A percentile compares a stretch with the other conserved stretches of the same genome.
Conservation (phyloP, 139 green algal genomes). For the Chlamydomonas eustigma region DNA sequence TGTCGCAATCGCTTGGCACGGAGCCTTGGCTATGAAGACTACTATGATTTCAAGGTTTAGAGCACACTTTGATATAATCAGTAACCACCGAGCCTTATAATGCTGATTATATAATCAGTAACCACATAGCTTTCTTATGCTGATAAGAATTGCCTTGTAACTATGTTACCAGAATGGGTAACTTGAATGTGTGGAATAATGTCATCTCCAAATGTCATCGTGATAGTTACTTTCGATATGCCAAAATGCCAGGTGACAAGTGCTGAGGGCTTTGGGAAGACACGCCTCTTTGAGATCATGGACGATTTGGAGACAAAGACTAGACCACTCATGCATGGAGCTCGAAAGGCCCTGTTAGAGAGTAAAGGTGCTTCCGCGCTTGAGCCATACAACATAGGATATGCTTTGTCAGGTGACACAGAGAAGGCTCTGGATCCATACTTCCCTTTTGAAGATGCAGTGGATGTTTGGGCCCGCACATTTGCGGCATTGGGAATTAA, state of each 20-base stretch:
- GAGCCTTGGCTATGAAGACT: slow-evolving; percentile 64
- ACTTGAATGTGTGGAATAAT: not conserved
- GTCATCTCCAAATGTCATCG: not conserved
- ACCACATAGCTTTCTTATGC: no score
- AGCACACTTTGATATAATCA: no score
- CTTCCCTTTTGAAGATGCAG: slow-evolving; percentile 46
- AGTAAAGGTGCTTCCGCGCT: slow-evolving; percentile 60
- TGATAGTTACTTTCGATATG: not conserved
- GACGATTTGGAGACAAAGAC: slow-evolving; percentile 55
- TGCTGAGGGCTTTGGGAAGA: slow-evolving; percentile 78
- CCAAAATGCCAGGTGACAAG: slow-evolving; percentile 44
- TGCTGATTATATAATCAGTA: no score
- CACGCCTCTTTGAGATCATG: slow-evolving; percentile 71
- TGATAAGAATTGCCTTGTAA: not conserved
- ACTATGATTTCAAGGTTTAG: slow-evolving; percentile 77
- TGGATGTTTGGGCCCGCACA: slow-evolving; percentile 70
- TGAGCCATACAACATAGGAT: slow-evolving; percentile 68
- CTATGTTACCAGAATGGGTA: not conserved
- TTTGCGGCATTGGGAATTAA: slow-evolving; percentile 75
- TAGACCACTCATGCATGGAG: slow-evolving; percentile 55
- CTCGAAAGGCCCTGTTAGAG: slow-evolving; percentile 41
- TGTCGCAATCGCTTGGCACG: slow-evolving; percentile 67
- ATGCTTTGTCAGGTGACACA: slow-evolving; percentile 44
- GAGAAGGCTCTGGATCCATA: slow-evolving; percentile 20
- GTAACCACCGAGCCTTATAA: no score